phyloP scores from a whole-genome alignment of 2,329 filamentous ascomycete species.

The Talaromyces funiculosus region DNA sequence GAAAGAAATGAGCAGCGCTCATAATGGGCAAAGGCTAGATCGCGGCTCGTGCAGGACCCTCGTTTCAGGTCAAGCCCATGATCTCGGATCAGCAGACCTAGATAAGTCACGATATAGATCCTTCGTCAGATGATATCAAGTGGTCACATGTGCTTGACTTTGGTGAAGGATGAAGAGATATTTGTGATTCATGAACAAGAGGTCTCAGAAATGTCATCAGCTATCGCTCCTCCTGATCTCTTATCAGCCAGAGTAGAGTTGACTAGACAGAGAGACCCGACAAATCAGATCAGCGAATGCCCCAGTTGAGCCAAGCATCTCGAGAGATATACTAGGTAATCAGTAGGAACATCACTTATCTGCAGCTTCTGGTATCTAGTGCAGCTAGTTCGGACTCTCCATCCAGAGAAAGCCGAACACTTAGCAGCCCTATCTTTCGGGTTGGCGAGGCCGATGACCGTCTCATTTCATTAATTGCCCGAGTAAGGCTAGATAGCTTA shows the following conservation, averaged over 20 bases:
- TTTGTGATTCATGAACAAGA: background rate
- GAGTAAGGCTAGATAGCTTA: background rate
- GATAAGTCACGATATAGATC: background rate
- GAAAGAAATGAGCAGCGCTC: background rate
- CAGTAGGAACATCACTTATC: background rate
- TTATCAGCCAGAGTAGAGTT: background rate
- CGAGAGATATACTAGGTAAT: background rate
- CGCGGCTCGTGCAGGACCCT: background rate
- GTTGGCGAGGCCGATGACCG: background rate
- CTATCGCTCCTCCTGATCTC: background rate
- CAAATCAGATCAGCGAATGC: background rate
- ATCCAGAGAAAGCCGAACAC: background rate
- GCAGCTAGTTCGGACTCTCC: background rate
- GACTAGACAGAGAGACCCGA: background rate
- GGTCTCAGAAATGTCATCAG: background rate
- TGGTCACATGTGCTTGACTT: background rate
- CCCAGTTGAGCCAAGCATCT: background rate
- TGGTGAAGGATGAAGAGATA: background rate
- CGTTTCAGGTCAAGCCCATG: background rate
- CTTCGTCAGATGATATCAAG: background rate
- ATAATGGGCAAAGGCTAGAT: background rate
- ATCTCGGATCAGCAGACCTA: background rate
- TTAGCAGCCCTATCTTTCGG: background rate
- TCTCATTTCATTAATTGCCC: slow-evolving; percentile 1
- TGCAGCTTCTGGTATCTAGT: background rate